These are phyloP conservation scores for Ogataea hybrid DNA, from an alignment of 1,139 yeast species.

Conservation along the genomic window DNA sequence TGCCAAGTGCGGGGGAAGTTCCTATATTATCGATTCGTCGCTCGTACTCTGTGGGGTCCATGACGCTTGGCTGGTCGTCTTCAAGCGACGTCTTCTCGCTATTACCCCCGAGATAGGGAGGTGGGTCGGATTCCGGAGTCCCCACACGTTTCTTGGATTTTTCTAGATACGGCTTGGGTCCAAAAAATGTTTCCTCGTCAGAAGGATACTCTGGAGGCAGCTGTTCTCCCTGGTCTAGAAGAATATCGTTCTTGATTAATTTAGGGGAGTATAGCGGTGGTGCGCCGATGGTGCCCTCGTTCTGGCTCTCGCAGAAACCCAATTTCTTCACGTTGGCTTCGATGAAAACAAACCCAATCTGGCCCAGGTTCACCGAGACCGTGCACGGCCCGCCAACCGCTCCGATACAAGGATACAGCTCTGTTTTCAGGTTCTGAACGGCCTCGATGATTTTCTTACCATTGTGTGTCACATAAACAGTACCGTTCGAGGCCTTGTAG, in stretches of 20 bases:
- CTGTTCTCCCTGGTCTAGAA: slow-evolving; percentile 71
- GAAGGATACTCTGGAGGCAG: slow-evolving; percentile 68
- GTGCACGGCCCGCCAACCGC: slow-evolving; percentile 69
- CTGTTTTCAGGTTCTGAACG: slow-evolving; percentile 72
- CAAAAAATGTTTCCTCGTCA: slow-evolving; percentile 65
- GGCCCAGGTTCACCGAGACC: slow-evolving; percentile 85
- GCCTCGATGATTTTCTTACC: slow-evolving; percentile 87
- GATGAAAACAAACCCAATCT: slow-evolving; percentile 87
- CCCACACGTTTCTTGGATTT: slow-evolving; percentile 6
- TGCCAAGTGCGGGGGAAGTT: slow-evolving; percentile 12
- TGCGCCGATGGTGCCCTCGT: slow-evolving; percentile 67
- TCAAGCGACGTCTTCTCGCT: slow-evolving; percentile 5
- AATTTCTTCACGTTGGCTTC: slow-evolving; percentile 94
- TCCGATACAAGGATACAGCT: slow-evolving; percentile 89
- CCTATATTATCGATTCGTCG: slow-evolving; percentile 9
- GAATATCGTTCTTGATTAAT: slow-evolving; percentile 40
- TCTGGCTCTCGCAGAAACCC: slow-evolving; percentile 76
- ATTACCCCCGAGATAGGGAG: not conserved
- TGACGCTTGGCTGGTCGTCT: slow-evolving; percentile 1
- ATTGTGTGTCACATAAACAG: slow-evolving; percentile 85
- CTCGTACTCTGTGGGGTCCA: slow-evolving; percentile 20
- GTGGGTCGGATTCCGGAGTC: slow-evolving; percentile 4
- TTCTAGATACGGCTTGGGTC: slow-evolving; percentile 34
- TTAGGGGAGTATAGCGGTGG: slow-evolving; percentile 64
- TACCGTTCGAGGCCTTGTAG: slow-evolving; percentile 73